Percentiles rank a stretch among this genome's conserved stretches.
These are phyloP conservation scores for Metschnikowia corniflorae DNA, from an alignment of 805 yeast genomes.

Conservation along the genomic window DNA sequence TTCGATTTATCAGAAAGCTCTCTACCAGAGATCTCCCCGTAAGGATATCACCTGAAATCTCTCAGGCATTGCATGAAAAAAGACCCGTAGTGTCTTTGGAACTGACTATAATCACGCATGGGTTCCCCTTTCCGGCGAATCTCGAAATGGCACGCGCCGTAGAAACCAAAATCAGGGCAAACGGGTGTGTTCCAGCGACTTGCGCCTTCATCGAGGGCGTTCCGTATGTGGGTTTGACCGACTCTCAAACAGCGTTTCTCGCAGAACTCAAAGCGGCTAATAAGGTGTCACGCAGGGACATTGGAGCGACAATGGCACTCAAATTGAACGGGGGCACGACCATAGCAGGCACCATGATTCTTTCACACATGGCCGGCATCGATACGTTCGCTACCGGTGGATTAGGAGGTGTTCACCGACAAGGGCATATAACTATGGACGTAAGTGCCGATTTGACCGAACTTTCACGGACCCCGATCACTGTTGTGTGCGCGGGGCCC, in stretches of 20 bases:
- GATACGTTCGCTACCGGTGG: conserved; percentile 92
- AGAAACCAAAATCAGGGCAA: conserved; percentile 53
- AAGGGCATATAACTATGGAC: conserved; percentile 73
- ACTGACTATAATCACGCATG: conserved; percentile 86
- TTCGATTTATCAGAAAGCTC: conserved; percentile 1
- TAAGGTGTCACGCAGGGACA: conserved; percentile 79
- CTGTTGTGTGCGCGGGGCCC: conserved; percentile 93
- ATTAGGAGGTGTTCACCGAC: conserved; percentile 85
- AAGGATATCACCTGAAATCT: conserved; percentile 48
- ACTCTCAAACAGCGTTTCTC: conserved; percentile 46
- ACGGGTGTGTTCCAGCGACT: conserved; percentile 82
- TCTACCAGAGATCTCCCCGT: conserved; percentile 15
- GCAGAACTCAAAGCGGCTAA: conserved; percentile 41
- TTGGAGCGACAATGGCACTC: conserved; percentile 65
- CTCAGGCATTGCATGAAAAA: conserved; percentile 54
- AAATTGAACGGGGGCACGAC: conserved; percentile 82
- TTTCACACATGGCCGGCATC: conserved; percentile 72
- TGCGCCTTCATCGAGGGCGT: conserved; percentile 71
- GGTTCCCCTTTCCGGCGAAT: conserved; percentile 79
- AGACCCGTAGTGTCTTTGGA: conserved; percentile 79
- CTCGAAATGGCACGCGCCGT: conserved; percentile 67
- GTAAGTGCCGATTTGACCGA: conserved; percentile 86
- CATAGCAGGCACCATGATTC: conserved; percentile 82
- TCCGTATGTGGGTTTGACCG: conserved; percentile 64
- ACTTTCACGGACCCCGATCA: conserved; percentile 74